A percentile compares a stretch with the other conserved stretches of the same genome.
phyloP scores from a whole-genome alignment of 331 rosid genomes.

The Quercus phellos region DNA sequence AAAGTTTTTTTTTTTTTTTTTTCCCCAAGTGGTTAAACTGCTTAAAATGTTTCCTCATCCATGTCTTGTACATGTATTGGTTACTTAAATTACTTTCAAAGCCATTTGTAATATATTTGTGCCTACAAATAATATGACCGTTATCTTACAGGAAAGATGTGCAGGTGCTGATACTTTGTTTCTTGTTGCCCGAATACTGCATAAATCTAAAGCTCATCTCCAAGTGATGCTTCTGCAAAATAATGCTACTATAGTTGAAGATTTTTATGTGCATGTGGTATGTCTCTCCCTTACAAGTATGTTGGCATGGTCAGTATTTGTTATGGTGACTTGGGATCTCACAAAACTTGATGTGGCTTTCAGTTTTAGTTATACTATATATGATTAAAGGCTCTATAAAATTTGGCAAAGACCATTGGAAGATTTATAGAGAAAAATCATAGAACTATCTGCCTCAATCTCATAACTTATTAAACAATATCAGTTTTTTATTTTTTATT shows the following conservation, averaged over 20 bases:
- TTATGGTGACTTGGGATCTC: slow-evolving; percentile 2
- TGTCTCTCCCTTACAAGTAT: slow-evolving; percentile 9
- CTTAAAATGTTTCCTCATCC: not conserved
- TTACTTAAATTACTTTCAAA: slow-evolving; percentile 10
- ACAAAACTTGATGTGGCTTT: slow-evolving; percentile 12
- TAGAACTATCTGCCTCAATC: not conserved
- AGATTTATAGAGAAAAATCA: not conserved
- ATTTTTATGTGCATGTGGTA: slow-evolving; percentile 88
- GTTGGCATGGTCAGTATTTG: slow-evolving; percentile 12
- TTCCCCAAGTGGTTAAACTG: not conserved
- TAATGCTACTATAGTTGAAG: slow-evolving; percentile 80
- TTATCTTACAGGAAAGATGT: slow-evolving; percentile 84
- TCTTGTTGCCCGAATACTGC: slow-evolving; percentile 75
- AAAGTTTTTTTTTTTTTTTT: not conserved
- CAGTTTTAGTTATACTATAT: not conserved
- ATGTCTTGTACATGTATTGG: not conserved
- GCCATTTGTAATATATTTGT: slow-evolving; percentile 20
- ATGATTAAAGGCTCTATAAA: slow-evolving; percentile 1
- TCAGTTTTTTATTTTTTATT: no score
- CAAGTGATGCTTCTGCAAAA: slow-evolving; percentile 85
- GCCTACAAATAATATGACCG: slow-evolving; percentile 19
- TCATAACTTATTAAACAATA: not conserved
- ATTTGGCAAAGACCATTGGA: not conserved
- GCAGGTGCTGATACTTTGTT: slow-evolving; percentile 82
- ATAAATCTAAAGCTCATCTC: slow-evolving; percentile 84